phyloP scores from a whole-genome alignment of 768 basidiomycete genomes.

The Pleurotus citrinopileatus region DNA sequence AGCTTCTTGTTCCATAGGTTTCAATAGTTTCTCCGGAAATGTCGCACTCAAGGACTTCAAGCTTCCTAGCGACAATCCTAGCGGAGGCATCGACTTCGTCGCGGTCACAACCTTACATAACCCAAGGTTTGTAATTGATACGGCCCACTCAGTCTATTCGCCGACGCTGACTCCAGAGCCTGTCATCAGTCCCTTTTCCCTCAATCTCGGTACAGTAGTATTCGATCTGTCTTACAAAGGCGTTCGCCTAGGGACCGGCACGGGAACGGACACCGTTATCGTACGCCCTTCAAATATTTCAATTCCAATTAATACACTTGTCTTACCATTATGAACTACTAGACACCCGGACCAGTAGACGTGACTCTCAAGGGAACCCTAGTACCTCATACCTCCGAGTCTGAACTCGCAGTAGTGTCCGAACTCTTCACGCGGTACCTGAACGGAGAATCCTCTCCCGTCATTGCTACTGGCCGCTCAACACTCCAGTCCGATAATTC shows the following conservation, averaged over 20 bases:
- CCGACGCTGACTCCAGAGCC: background rate
- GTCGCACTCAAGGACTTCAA: slow-evolving; percentile 56
- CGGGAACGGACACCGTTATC: slow-evolving; percentile 46
- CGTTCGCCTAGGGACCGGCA: slow-evolving; percentile 55
- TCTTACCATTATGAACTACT: slow-evolving; percentile 3
- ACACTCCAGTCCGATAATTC: slow-evolving; percentile 56
- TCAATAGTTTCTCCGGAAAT: slow-evolving; percentile 58
- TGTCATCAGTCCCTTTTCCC: slow-evolving; percentile 69
- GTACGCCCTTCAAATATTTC: slow-evolving; percentile 33
- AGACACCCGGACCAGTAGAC: slow-evolving; percentile 54
- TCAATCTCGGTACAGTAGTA: slow-evolving; percentile 64
- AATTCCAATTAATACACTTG: background rate
- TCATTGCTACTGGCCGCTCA: slow-evolving; percentile 58
- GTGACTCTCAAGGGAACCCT: slow-evolving; percentile 59
- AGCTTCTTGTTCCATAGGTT: slow-evolving; percentile 33
- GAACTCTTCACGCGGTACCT: slow-evolving; percentile 70
- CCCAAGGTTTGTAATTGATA: slow-evolving; percentile 41
- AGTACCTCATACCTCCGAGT: slow-evolving; percentile 44
- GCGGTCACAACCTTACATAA: slow-evolving; percentile 56
- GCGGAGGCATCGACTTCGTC: slow-evolving; percentile 65
- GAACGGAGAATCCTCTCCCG: slow-evolving; percentile 56
- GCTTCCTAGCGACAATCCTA: slow-evolving; percentile 64
- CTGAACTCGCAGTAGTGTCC: slow-evolving; percentile 48
- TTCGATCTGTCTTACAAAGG: slow-evolving; percentile 60
- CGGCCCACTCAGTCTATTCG: background rate